Evolutionary conservation across 768 basidiomycete genomes (phyloP).

Genomic region (Tricholoma matsutake): DNA sequence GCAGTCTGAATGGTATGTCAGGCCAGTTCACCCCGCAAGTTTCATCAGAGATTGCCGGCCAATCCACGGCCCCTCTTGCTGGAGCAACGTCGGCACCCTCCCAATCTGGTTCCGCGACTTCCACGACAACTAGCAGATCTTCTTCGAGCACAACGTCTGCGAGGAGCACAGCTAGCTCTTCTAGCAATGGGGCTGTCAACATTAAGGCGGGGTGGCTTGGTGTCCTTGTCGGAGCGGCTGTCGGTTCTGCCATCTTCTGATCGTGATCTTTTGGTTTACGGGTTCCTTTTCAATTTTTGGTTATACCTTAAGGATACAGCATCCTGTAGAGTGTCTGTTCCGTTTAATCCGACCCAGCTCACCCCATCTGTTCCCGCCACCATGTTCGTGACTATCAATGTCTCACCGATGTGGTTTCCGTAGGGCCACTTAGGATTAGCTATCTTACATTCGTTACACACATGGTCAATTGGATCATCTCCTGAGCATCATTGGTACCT

Average conservation of each 20-base stretch:
- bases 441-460: constrained; percentile 18
- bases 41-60: constrained; percentile 57
- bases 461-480: background rate
- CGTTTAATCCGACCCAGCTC: constrained; percentile 11
- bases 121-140: constrained; percentile 16
- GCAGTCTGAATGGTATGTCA: constrained; percentile 65
- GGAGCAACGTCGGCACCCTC: constrained; percentile 29
- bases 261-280: background rate
- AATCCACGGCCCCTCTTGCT: constrained; percentile 56
- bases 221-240: constrained; percentile 31
- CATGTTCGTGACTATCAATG: constrained; percentile 11
- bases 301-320: background rate
- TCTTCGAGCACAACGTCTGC: constrained; percentile 12
- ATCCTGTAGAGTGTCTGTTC: constrained; percentile 2
- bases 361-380: background rate
- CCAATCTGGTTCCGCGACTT: constrained; percentile 17
- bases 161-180: constrained; percentile 12
- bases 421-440: constrained; percentile 10
- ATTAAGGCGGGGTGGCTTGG: constrained; percentile 31
- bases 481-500: no score
- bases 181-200: constrained; percentile 22
- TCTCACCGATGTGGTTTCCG: constrained; percentile 8
- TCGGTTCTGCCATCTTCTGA: constrained; percentile 39
- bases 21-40: constrained; percentile 61
- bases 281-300: constrained; percentile 3